Conservation (phyloP, 148 eudicot genomes). For the Gaultheria prostrata region DNA sequence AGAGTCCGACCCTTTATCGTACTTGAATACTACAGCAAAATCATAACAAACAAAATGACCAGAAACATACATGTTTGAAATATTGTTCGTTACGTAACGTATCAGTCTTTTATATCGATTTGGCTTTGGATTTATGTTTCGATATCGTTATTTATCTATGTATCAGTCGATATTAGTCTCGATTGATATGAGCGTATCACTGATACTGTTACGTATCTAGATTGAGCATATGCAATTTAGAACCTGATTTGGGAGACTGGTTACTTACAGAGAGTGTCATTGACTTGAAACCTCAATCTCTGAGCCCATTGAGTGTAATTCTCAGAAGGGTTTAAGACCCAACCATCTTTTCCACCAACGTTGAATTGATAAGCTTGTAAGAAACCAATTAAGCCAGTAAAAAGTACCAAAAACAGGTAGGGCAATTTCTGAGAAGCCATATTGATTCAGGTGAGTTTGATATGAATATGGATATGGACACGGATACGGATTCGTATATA, state of each 20-base stretch:
- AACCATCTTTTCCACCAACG: constrained; percentile 68
- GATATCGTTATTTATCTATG: too few relatives aligned
- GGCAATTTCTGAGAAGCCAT: background rate
- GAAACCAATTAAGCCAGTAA: constrained; percentile 4
- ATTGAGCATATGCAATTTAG: too few relatives aligned
- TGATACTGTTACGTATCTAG: background rate
- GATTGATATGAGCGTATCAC: too few relatives aligned
- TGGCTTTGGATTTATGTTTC: background rate
- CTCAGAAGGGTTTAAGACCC: constrained; percentile 54
- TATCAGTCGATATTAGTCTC: too few relatives aligned
- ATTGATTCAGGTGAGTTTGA: background rate
- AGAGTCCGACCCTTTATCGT: constrained; percentile 45
- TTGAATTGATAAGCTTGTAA: constrained; percentile 42
- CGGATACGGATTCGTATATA: background rate
- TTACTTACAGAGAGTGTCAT: constrained; percentile 65
- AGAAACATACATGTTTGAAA: too few relatives aligned
- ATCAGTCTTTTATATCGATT: too few relatives aligned
- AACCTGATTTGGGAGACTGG: background rate
- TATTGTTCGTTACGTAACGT: too few relatives aligned
- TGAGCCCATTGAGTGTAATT: constrained; percentile 62
- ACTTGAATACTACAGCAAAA: constrained; percentile 49
- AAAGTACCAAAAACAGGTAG: background rate
- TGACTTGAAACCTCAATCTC: constrained; percentile 47
- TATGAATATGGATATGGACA: background rate
- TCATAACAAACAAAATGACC: too few relatives aligned